Base-by-base conservation (phyloP, 163 green algal species). In the Scenedesmus sp. region DNA sequence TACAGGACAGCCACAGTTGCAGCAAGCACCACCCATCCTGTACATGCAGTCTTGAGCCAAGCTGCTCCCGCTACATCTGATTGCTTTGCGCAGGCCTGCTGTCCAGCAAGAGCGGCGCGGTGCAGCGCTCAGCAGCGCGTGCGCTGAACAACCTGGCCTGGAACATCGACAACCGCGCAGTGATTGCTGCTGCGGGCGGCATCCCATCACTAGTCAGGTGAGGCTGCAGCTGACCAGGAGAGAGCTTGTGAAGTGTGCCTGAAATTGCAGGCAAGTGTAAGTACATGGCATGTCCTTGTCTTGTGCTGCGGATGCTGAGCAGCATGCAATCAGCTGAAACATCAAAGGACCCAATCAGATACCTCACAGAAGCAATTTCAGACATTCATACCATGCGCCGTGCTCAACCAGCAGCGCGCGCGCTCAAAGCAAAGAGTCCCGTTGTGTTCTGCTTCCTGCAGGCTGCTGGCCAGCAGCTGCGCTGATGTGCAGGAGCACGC, bases 71-170 rank as follows among this genome's bases (percentile, higher is more conserved):
- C 66, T 23, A 15, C 23, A 6, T 52, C 23, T 23, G 46, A 23
- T 13, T 52, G 23, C 70, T 13, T 18, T 79, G 23, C 46, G 70
- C 70, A 79, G 70, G 70, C 23, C 23, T 79, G 70, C 70, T 79
- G 70, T 52, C 23, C 70, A 79, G 70, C 70, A 79, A 79, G 70
- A 79, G 70, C 5, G 70, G 70, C 18, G 70, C 70, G 18, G 52
- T 66, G 23, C 82, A 87, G 82, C 57, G 59, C 3, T 4, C 82
- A 6, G 82, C 82, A 54, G 82, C 56, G 13, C 82, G 82, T 23
- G 82, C 82, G 12, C 55, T 87, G 15, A 87, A 87, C 82, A 87
- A 87, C 59, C 54, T 87, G 82, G 82, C 82, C 23, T 87, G 82
- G 82, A 55, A 87, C 18, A 60, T 60, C 18, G 82, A 87, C 23